phyloP scores from a whole-genome alignment of 345 rosid species.

The Lepidium didymum region DNA sequence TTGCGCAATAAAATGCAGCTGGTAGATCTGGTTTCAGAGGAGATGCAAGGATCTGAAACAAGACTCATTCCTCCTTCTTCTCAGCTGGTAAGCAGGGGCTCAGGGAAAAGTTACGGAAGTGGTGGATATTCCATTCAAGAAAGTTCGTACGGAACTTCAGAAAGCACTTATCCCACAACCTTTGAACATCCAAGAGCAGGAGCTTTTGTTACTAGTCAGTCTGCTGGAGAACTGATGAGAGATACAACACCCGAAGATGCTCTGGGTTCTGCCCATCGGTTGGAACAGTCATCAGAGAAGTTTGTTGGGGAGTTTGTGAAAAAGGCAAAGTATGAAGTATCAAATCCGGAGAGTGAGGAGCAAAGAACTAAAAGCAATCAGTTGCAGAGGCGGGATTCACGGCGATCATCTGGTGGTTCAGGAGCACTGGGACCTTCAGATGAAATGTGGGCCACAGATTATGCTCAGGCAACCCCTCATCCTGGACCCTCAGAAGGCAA shows the following conservation, averaged over 20 bases:
- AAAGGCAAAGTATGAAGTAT: slow-evolving; percentile 47
- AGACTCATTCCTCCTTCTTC: slow-evolving; percentile 49
- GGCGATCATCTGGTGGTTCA: slow-evolving; percentile 39
- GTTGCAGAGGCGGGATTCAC: slow-evolving; percentile 36
- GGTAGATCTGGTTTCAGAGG: slow-evolving; percentile 33
- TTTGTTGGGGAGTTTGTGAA: slow-evolving; percentile 64
- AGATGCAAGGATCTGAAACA: slow-evolving; percentile 38
- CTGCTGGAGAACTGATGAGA: slow-evolving; percentile 28
- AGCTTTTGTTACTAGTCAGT: slow-evolving; percentile 28
- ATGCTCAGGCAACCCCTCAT: slow-evolving; percentile 46
- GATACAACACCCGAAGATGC: slow-evolving; percentile 41
- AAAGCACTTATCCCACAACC: slow-evolving; percentile 34
- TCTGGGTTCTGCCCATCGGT: slow-evolving; percentile 54
- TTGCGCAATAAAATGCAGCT: slow-evolving; percentile 27
- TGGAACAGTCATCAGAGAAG: slow-evolving; percentile 53
- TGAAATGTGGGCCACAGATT: slow-evolving; percentile 73
- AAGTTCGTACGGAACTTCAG: slow-evolving; percentile 33
- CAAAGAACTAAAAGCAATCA: slow-evolving; percentile 28
- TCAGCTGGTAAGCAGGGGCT: slow-evolving; percentile 40
- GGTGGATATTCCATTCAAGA: slow-evolving; percentile 34
- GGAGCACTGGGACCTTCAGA: slow-evolving; percentile 76
- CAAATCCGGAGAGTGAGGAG: slow-evolving; percentile 42
- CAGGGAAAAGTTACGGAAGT: slow-evolving; percentile 21
- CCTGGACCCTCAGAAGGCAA: slow-evolving; percentile 36
- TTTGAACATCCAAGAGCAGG: slow-evolving; percentile 25